A percentile compares a stretch with the other conserved stretches of the same genome.
Conservation (phyloP, 2,329 filamentous ascomycete genomes). For the Colletotrichum tanaceti region DNA sequence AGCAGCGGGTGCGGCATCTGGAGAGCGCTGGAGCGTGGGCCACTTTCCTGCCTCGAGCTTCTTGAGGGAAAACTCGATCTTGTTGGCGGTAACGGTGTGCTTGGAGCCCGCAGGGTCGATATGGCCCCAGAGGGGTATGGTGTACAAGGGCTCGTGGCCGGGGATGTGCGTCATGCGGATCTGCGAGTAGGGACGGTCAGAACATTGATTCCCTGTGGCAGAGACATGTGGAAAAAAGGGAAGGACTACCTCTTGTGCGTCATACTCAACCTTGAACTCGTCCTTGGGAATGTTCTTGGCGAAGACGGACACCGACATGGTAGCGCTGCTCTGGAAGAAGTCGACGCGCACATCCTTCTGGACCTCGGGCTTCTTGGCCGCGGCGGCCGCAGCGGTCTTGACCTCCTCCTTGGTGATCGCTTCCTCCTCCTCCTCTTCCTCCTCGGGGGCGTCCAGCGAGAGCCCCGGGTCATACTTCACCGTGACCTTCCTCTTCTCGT, state of each 20-base stretch:
- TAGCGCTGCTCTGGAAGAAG: conserved; percentile 51
- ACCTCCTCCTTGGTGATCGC: conserved; percentile 42
- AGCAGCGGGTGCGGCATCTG: conserved; percentile 16
- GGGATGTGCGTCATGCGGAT: conserved; percentile 40
- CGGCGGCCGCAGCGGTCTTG: conserved; percentile 16
- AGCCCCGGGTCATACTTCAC: conserved; percentile 43
- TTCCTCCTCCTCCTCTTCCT: conserved; percentile 43
- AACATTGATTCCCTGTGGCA: neutral
- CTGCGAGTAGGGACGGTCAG: conserved; percentile 15
- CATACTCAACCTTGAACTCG: conserved; percentile 53
- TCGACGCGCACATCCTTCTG: conserved; percentile 47
- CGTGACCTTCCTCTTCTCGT: conserved; percentile 60
- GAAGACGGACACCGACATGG: conserved; percentile 55
- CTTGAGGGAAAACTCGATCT: conserved; percentile 80
- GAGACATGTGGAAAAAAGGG: conserved; percentile 47
- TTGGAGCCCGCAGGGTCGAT: conserved; percentile 72
- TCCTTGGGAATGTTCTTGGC: conserved; percentile 57
- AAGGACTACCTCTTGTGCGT: conserved; percentile 40
- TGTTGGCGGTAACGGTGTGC: conserved; percentile 76
- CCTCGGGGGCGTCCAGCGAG: conserved; percentile 26
- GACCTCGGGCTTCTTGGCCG: conserved; percentile 8
- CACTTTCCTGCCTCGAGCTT: conserved; percentile 79
- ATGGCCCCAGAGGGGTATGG: conserved; percentile 65
- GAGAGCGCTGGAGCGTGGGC: conserved; percentile 53
- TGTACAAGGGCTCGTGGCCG: conserved; percentile 38